Evolutionary conservation across 1,284 basidiomycete genomes (phyloP).

Genomic region (Porogramme epimiltina): DNA sequence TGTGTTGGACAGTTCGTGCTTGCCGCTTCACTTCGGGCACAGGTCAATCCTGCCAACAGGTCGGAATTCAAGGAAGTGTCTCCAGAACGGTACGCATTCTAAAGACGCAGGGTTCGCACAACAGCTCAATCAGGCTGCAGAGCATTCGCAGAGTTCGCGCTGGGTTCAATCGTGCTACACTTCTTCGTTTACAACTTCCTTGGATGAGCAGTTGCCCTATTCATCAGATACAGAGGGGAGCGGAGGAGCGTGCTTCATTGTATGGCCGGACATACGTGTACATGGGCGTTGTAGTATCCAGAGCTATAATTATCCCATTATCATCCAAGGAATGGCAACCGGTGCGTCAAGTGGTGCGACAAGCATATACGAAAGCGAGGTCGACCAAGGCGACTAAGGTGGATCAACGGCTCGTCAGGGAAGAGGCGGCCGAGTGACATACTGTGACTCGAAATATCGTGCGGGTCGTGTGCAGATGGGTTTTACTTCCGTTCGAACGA

Average conservation of each 20-base stretch:
- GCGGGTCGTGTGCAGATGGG: not conserved
- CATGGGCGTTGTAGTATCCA: conserved; percentile 17
- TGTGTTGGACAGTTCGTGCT: conserved; percentile 97
- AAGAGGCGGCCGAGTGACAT: not conserved
- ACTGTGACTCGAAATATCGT: not conserved
- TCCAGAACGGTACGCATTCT: conserved; percentile 78
- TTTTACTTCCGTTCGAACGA: conserved; percentile 64
- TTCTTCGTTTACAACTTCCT: conserved; percentile 99
- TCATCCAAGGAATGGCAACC: conserved; percentile 5
- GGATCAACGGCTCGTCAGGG: not conserved
- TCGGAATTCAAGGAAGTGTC: conserved; percentile 88
- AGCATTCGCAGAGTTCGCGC: conserved; percentile 94
- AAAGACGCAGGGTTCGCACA: not conserved
- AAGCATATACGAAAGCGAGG: conserved; percentile 3
- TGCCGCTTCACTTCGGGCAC: conserved; percentile 87
- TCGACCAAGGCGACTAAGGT: not conserved
- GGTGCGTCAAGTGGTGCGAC: conserved; percentile 2
- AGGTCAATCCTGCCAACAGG: conserved; percentile 88
- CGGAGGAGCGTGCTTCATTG: conserved; percentile 4
- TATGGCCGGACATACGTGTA: conserved; percentile 24
- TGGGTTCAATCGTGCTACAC: conserved; percentile 94
- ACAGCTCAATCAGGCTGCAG: conserved; percentile 44
- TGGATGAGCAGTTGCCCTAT: conserved; percentile 50
- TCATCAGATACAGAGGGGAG: not conserved
- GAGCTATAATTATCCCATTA: conserved; percentile 18